phyloP scores from a whole-genome alignment of 305 asterid genomes.

The Rubia tinctorum region DNA sequence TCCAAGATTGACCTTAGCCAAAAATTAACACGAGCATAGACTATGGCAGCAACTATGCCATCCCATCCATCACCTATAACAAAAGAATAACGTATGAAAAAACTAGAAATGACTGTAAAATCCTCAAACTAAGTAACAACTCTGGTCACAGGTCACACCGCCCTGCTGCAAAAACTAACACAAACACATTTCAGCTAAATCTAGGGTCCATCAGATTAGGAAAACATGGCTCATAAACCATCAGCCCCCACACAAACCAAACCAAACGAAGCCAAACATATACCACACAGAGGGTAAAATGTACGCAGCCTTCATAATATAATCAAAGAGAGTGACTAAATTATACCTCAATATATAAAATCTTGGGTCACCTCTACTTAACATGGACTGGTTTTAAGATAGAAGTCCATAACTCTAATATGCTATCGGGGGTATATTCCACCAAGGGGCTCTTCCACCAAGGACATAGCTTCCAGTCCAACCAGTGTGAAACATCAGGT shows the following conservation, averaged over 20 bases:
- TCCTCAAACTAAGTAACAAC: not conserved
- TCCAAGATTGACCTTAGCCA: conserved; percentile 6
- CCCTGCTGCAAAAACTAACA: too few relatives aligned
- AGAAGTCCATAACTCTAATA: too few relatives aligned
- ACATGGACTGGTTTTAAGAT: not conserved
- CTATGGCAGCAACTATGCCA: not conserved
- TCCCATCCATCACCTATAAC: not conserved
- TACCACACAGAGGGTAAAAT: not conserved
- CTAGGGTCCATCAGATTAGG: not conserved
- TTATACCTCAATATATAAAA: not conserved
- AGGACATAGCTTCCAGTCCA: not conserved
- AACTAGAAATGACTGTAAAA: not conserved
- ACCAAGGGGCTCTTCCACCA: too few relatives aligned
- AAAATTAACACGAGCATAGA: conserved; percentile 11
- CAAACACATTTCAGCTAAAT: conserved; percentile 1
- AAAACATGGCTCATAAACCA: not conserved
- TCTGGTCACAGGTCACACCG: not conserved
- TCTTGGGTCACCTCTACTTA: not conserved
- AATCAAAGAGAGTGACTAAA: not conserved
- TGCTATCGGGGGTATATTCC: too few relatives aligned
- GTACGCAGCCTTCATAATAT: not conserved
- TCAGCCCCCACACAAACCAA: not conserved
- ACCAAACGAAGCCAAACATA: not conserved
- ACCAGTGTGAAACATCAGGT: not conserved
- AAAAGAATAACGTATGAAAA: not conserved